Evolutionary conservation across 1,284 basidiomycete genomes (phyloP), one percentile per base, ranked within the genome.

Genomic region (Xerocomus nothofagi): DNA sequence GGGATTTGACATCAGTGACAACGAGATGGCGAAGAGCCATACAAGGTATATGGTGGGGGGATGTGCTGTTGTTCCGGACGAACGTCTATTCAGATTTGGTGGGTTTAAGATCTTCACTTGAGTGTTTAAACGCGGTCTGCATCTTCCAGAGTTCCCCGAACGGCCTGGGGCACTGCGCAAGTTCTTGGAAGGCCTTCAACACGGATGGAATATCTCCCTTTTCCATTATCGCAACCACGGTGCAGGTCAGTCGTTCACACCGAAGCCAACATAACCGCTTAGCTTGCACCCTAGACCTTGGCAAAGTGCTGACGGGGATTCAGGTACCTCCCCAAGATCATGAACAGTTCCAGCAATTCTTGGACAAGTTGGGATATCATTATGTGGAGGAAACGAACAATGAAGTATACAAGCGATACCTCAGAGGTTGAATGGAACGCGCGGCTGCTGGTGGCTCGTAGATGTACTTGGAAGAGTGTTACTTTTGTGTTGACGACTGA

Each of bases 171-270:
- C 96, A 1, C 73, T 99, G 50, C 82, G 90, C 39, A 91, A 90
- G 60, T 99, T 99, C 75, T 75, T 98, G 56, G 73, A 84, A 18
- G 88, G 88, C 4, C 69, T 99, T 45, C 87, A 88, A 44, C 77
- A 81, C 26, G 87, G 85, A 14, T 98, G 95, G 93, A 98, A 97
- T 71, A 92, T 99, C 46, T 90, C 92, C 1, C 71, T 99, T 54
- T 99, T 98, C 76, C 97, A 99, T 69, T 99, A 99, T 71, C 81
- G 96, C 51, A 98, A 98, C 68, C 95, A 99, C 59, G 96, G 96
- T 27, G 93, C 88, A 61, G 93, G 93, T 91, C 61, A 55, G 83
- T 53, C 27, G 18, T 50, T 39, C 49, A 29, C 30, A 15, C 47
- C 1, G 23, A n/a, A 38, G 34, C 51, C 37, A 45, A 24, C 21